A percentile compares a stretch with the other conserved stretches of the same genome.
Conservation (phyloP, 441 rosid genomes). For the Populus hybrid region DNA sequence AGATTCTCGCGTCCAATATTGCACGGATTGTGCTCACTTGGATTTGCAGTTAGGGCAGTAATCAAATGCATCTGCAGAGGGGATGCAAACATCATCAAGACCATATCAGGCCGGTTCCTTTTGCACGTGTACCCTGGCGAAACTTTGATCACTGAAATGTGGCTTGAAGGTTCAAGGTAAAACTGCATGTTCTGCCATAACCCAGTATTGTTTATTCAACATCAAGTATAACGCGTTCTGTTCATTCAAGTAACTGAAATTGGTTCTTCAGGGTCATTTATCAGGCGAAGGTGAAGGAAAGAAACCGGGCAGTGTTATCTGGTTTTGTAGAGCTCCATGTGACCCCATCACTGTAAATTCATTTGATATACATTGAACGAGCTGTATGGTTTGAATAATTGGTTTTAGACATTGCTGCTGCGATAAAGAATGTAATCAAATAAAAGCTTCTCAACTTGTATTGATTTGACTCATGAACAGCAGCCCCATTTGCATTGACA, state of each 20-base stretch:
- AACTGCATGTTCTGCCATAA: not conserved
- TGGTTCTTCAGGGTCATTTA: conserved; percentile 60
- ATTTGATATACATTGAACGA: not conserved
- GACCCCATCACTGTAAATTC: conserved; percentile 48
- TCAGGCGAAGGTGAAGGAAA: conserved; percentile 68
- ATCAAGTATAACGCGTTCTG: too few species aligned
- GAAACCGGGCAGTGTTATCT: conserved; percentile 63
- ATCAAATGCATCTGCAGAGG: conserved; percentile 79
- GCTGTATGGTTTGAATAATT: not conserved
- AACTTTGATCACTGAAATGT: conserved; percentile 76
- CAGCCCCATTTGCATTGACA: not conserved
- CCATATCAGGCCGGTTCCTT: conserved; percentile 70
- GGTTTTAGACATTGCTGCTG: not conserved
- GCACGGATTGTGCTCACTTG: conserved; percentile 91
- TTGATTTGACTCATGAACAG: too few species aligned
- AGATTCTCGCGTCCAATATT: conserved; percentile 85
- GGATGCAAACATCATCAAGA: conserved; percentile 56
- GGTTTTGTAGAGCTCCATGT: conserved; percentile 66
- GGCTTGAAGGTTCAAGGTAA: conserved; percentile 81
- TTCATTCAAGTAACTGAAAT: not conserved
- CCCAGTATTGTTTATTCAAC: not conserved
- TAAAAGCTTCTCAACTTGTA: not conserved
- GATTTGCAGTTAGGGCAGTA: conserved; percentile 77
- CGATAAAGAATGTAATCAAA: not conserved
- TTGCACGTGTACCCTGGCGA: conserved; percentile 83